These are phyloP conservation scores for Penicillium tannophilum DNA, from an alignment of 495 filamentous ascomycete genomes.

Conservation along the genomic window DNA sequence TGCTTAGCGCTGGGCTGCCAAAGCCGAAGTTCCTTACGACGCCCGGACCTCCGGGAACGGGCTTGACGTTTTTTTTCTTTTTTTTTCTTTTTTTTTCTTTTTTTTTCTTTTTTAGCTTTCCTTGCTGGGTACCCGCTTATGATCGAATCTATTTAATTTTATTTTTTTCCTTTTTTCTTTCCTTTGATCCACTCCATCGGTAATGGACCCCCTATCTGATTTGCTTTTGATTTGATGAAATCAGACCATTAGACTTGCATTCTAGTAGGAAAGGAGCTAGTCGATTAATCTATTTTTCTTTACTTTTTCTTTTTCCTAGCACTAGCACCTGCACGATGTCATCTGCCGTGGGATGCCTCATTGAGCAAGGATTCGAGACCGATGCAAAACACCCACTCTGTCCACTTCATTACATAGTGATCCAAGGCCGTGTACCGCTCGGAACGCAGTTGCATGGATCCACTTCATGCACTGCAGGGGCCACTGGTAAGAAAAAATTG, in stretches of 20 bases:
- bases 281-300: neutral
- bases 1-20: conserved; percentile 33
- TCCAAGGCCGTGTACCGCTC: conserved; percentile 19
- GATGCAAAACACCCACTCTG: conserved; percentile 20
- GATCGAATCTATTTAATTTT: conserved; percentile 3
- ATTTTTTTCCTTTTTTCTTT: conserved; percentile 1
- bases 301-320: neutral
- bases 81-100: conserved; percentile 1
- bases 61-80: conserved; percentile 8
- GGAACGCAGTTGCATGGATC: conserved; percentile 28
- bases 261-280: neutral
- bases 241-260: neutral
- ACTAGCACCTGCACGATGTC: conserved; percentile 9
- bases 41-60: conserved; percentile 21
- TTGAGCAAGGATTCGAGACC: conserved; percentile 14
- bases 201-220: conserved; percentile 6
- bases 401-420: conserved; percentile 17
- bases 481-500: conserved; percentile 18
- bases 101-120: conserved; percentile 3
- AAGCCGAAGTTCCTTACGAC: conserved; percentile 13
- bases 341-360: conserved; percentile 2
- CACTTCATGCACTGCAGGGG: conserved; percentile 31
- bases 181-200: conserved; percentile 7
- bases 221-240: neutral
- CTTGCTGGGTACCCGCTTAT: neutral